phyloP scores from a whole-genome alignment of 768 basidiomycete genomes.

The Coprinopsis sp. region DNA sequence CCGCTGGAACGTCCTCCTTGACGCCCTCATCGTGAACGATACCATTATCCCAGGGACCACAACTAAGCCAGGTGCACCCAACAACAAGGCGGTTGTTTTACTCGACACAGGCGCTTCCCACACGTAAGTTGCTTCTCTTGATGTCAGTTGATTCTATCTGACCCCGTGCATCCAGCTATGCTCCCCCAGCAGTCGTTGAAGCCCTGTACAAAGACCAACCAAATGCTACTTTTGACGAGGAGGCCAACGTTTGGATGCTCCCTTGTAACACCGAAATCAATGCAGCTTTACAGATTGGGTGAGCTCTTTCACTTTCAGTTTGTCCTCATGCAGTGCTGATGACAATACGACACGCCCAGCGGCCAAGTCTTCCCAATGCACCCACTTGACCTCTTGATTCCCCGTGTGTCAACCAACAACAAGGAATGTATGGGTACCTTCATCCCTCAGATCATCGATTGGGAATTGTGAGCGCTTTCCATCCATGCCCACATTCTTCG shows the following conservation, averaged over 20 bases:
- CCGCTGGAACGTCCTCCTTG: conserved; percentile 76
- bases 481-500: not conserved
- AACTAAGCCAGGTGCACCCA: conserved; percentile 51
- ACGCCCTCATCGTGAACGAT: conserved; percentile 60
- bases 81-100: conserved; percentile 66
- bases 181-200: conserved; percentile 55
- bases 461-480: conserved; percentile 55
- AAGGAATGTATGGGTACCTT: conserved; percentile 70
- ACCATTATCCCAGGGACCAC: conserved; percentile 50
- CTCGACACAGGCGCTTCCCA: conserved; percentile 83
- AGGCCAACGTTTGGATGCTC: conserved; percentile 59
- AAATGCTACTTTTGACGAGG: conserved; percentile 56
- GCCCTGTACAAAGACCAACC: conserved; percentile 63
- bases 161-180: conserved; percentile 47
- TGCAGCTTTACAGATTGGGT: conserved; percentile 78
- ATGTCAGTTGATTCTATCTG: not conserved
- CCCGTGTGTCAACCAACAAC: conserved; percentile 38
- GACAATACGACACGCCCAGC: conserved; percentile 38
- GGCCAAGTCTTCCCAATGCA: conserved; percentile 74
- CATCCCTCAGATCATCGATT: conserved; percentile 55
- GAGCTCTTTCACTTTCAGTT: conserved; percentile 18
- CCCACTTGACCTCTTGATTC: conserved; percentile 65
- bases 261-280: conserved; percentile 75
- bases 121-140: conserved; percentile 44
- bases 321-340: conserved; percentile 9